phyloP scores from a whole-genome alignment of 331 rosid species.

The Malus hybrid region DNA sequence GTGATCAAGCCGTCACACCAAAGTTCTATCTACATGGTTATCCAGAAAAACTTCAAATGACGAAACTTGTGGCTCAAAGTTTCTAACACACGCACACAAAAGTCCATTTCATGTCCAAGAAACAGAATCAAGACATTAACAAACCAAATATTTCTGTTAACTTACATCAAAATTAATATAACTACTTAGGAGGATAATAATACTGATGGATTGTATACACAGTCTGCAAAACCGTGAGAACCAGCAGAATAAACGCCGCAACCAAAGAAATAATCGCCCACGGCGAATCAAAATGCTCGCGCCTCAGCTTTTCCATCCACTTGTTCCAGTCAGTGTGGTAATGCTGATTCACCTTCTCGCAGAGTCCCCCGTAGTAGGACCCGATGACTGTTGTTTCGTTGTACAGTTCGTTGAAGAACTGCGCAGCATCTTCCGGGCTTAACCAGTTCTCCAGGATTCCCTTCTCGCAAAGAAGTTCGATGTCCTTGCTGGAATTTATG shows the following conservation, averaged over 20 bases:
- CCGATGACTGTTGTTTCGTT: neutral
- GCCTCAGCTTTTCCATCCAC: neutral
- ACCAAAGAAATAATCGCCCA: neutral
- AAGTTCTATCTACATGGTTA: too few relatives aligned
- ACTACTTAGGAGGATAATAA: neutral
- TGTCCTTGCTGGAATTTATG: neutral
- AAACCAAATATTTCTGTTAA: too few relatives aligned
- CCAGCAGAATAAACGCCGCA: neutral
- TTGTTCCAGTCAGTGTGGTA: neutral
- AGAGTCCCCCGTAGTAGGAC: neutral
- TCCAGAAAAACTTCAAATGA: too few relatives aligned
- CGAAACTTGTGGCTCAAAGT: too few relatives aligned
- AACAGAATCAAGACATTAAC: neutral
- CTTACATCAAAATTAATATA: neutral
- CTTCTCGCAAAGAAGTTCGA: neutral
- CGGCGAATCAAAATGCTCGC: neutral
- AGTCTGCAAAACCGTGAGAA: conserved; percentile 13
- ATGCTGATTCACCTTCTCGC: rapidly evolving
- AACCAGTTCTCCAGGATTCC: neutral
- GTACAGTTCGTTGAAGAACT: conserved; percentile 5
- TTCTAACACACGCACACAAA: too few relatives aligned
- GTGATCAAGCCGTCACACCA: too few relatives aligned
- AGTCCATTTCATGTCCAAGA: neutral
- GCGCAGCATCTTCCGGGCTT: neutral
- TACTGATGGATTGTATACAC: neutral